Conservation (phyloP, 768 basidiomycete species). For the Leccinum uliginosum region DNA sequence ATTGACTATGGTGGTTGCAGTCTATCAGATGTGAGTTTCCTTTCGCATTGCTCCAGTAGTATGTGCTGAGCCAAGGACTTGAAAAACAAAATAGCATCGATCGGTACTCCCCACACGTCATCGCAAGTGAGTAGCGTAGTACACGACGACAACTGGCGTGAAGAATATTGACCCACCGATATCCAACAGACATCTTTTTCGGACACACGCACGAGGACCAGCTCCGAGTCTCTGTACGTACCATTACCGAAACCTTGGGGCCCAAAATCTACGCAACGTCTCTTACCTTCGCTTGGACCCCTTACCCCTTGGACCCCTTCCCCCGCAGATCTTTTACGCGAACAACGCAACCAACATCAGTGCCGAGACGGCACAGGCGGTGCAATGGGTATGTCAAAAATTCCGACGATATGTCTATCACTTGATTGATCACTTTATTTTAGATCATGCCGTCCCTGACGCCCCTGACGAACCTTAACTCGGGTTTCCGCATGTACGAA, state of each 20-base stretch:
- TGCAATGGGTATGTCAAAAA: slow-evolving; percentile 38
- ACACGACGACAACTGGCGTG: neutral
- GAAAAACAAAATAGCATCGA: slow-evolving; percentile 26
- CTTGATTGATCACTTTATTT: neutral
- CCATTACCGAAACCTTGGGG: neutral
- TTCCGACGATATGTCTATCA: neutral
- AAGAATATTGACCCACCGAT: neutral
- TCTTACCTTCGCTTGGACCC: neutral
- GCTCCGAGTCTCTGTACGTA: slow-evolving; percentile 48
- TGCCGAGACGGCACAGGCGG: slow-evolving; percentile 48
- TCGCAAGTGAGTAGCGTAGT: slow-evolving; percentile 25
- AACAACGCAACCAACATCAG: slow-evolving; percentile 62
- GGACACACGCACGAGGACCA: slow-evolving; percentile 75
- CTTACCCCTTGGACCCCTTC: neutral
- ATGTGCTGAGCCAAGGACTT: neutral
- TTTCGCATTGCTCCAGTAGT: neutral
- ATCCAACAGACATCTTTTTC: slow-evolving; percentile 54
- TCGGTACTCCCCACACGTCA: neutral
- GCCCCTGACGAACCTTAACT: slow-evolving; percentile 64
- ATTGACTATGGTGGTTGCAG: slow-evolving; percentile 18
- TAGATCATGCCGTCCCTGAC: slow-evolving; percentile 53
- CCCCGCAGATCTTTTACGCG: slow-evolving; percentile 56
- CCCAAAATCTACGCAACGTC: neutral
- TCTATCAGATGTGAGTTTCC: slow-evolving; percentile 42
- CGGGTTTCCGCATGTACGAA: slow-evolving; percentile 54